Conservation (phyloP, 2,329 filamentous ascomycete genomes). For the Penicillium freii region DNA sequence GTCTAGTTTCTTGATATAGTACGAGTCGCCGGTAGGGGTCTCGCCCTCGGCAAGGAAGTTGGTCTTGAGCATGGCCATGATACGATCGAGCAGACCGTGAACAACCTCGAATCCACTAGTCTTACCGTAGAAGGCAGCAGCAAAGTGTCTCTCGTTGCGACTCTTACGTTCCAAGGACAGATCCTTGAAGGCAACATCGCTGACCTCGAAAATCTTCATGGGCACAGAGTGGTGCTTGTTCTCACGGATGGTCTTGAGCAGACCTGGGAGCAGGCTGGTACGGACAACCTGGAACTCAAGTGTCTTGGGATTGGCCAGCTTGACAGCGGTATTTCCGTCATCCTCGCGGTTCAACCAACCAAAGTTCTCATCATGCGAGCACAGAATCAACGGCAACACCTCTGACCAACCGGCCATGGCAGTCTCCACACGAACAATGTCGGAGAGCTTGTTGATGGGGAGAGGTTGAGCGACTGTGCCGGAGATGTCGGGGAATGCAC, state of each 20-base stretch:
- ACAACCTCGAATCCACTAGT: constrained; percentile 92
- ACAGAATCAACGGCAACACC: constrained; percentile 93
- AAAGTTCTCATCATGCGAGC: constrained; percentile 98
- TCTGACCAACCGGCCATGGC: constrained; percentile 96
- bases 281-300: constrained; percentile 90
- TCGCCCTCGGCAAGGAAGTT: constrained; percentile 72
- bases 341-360: constrained; percentile 88
- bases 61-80: constrained; percentile 87
- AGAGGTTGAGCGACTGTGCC: constrained; percentile 84
- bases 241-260: constrained; percentile 90
- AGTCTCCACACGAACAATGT: constrained; percentile 84
- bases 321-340: constrained; percentile 77
- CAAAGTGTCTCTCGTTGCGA: constrained; percentile 91
- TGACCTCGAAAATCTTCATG: constrained; percentile 88
- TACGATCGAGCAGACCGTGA: constrained; percentile 85
- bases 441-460: constrained; percentile 87
- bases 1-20: constrained; percentile 93
- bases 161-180: constrained; percentile 75
- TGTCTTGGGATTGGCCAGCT: constrained; percentile 89
- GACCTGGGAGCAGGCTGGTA: constrained; percentile 78
- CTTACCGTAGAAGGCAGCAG: constrained; percentile 94
- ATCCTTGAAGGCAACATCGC: constrained; percentile 91
- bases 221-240: constrained; percentile 87
- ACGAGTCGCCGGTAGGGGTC: constrained; percentile 61
- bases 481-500: constrained; percentile 79